These are phyloP conservation scores for Caryopteris hybrid DNA, from an alignment of 305 asterid genomes.

Conservation along the genomic window DNA sequence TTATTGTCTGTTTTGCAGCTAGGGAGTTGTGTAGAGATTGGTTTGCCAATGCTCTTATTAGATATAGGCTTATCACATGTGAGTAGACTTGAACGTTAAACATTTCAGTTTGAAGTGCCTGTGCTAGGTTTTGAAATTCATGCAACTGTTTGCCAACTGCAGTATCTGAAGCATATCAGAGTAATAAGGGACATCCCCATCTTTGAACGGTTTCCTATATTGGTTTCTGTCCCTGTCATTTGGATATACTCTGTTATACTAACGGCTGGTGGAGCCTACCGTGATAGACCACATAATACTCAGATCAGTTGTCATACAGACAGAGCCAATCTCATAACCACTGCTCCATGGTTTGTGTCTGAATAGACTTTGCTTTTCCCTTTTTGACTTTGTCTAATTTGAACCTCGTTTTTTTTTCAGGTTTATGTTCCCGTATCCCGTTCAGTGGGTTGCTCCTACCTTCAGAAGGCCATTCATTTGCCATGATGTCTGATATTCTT, in stretches of 20 bases:
- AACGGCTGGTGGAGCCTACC: slow-evolving; percentile 93
- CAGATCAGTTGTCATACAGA: slow-evolving; percentile 84
- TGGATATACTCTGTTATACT: slow-evolving; percentile 83
- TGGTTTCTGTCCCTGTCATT: slow-evolving; percentile 66
- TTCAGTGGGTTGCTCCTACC: slow-evolving; percentile 98
- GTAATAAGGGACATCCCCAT: slow-evolving; percentile 85
- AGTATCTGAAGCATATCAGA: slow-evolving; percentile 90
- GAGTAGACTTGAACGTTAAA: slow-evolving; percentile 29
- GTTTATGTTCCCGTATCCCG: slow-evolving; percentile 93
- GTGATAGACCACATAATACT: slow-evolving; percentile 45
- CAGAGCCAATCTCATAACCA: slow-evolving; percentile 73
- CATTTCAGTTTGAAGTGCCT: slow-evolving; percentile 1
- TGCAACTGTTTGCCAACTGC: slow-evolving; percentile 34
- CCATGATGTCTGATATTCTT: slow-evolving; percentile 98
- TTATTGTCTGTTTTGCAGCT: slow-evolving; percentile 54
- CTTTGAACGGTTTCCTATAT: slow-evolving; percentile 84
- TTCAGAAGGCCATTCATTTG: slow-evolving; percentile 87
- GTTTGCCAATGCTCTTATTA: slow-evolving; percentile 83
- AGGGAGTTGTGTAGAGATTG: slow-evolving; percentile 88
- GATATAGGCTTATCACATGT: slow-evolving; percentile 85
- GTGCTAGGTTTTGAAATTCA: too few relatives aligned
- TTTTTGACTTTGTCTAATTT: too few relatives aligned
- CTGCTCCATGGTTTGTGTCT: slow-evolving; percentile 78
- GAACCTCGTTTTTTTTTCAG: too few relatives aligned
- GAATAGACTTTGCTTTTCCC: background rate